These are phyloP conservation scores for Middelhovenomyces tepae DNA, from an alignment of 805 yeast species.

Conservation along the genomic window DNA sequence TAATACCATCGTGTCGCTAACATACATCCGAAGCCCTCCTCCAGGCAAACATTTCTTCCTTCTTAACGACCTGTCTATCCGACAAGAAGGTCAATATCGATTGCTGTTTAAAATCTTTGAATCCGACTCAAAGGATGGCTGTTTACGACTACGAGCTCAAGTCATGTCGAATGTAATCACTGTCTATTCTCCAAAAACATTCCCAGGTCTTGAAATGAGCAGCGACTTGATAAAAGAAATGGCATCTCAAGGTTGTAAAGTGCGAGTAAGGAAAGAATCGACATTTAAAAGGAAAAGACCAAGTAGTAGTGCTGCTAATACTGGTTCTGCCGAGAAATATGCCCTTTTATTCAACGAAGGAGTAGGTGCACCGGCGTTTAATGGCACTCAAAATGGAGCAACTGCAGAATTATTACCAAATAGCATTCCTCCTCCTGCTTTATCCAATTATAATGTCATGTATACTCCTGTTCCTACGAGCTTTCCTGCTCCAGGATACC, in stretches of 20 bases:
- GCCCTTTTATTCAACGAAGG: neutral
- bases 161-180: conserved; percentile 18
- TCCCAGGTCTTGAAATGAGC: conserved; percentile 27
- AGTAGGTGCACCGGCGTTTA: conserved; percentile 1
- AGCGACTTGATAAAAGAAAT: conserved; percentile 24
- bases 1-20: conserved; percentile 18
- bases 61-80: conserved; percentile 26
- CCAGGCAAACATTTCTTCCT: conserved; percentile 25
- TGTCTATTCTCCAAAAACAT: conserved; percentile 27
- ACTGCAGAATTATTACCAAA: neutral
- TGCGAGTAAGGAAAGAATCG: conserved; percentile 23
- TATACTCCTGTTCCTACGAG: too few species aligned
- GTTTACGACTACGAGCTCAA: conserved; percentile 15
- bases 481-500: too few species aligned
- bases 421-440: neutral
- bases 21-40: conserved; percentile 19
- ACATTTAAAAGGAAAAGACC: conserved; percentile 4
- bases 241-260: conserved; percentile 24
- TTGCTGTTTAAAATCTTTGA: conserved; percentile 25
- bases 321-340: neutral
- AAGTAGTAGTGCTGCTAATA: neutral
- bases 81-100: conserved; percentile 27
- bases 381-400: neutral
- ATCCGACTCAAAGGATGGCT: conserved; percentile 14
- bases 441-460: too few species aligned